These are phyloP conservation scores for Vigna trinervia DNA, from an alignment of 306 rosid species.

Conservation along the genomic window DNA sequence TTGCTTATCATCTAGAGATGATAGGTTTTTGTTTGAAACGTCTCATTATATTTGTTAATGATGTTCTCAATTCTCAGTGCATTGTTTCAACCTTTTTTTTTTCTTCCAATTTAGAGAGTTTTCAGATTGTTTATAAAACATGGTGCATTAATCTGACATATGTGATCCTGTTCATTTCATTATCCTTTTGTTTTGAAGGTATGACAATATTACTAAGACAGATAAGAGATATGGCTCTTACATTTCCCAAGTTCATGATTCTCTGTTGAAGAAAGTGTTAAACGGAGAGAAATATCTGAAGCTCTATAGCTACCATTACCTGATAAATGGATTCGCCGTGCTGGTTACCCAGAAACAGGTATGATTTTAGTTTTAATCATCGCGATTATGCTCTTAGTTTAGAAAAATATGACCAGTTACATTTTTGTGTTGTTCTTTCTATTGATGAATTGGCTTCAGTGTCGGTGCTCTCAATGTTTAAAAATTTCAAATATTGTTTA, in stretches of 20 bases:
- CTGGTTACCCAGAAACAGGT: conserved; percentile 89
- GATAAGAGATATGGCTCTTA: conserved; percentile 62
- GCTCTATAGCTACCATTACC: conserved; percentile 93
- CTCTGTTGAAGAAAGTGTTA: conserved; percentile 79
- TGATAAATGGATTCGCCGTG: conserved; percentile 92
- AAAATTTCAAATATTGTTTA: neutral
- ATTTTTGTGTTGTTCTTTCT: conserved; percentile 4
- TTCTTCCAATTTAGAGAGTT: neutral
- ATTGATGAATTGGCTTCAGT: conserved; percentile 18
- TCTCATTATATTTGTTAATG: conserved; percentile 30
- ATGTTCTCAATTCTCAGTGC: conserved; percentile 28
- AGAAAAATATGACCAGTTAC: neutral
- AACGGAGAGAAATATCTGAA: conserved; percentile 93
- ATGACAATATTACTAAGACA: conserved; percentile 62
- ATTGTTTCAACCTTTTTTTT: neutral
- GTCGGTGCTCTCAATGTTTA: conserved; percentile 9
- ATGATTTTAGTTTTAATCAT: conserved; percentile 36
- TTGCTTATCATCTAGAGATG: conserved; percentile 45
- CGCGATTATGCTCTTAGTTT: conserved; percentile 23
- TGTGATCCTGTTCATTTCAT: conserved; percentile 1
- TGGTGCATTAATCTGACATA: conserved; percentile 35
- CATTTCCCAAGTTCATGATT: conserved; percentile 80
- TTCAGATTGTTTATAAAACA: conserved; percentile 31
- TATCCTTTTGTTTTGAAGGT: conserved; percentile 29
- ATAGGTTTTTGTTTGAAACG: conserved; percentile 10